Base-by-base conservation (phyloP, 164 flowering plant species). In the Umbilicus rupestris region DNA sequence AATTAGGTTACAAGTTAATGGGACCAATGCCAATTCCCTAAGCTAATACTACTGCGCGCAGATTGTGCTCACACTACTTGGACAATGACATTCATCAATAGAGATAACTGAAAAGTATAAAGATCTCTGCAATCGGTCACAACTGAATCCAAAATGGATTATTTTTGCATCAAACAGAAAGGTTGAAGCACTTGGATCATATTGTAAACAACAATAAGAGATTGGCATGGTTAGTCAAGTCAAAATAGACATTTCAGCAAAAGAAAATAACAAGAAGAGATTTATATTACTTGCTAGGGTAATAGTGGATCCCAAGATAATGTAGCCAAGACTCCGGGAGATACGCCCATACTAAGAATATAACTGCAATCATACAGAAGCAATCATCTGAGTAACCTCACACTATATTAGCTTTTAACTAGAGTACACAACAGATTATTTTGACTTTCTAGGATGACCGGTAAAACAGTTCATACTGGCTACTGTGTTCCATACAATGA, bases 341-440 rank as follows among this genome's bases (percentile, higher is more conserved):
- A 73, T 90, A 92, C 50, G 96, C 96, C 98, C 98, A 92, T 62
- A 80, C 72, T 55, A 92, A 70, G 76, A 87, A 89, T 35, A 88
- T 68, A 67, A 75, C 98, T 89, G 87, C 66, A 33, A n/a, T 33
- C 20, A 72, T 12, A 50, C 20, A 63, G 68, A 67, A 49, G 30
- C 14, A n/a, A 62, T 7, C n/a, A 33, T n/a, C 12, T 62, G 19
- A 35, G 10, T 11, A 33, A 62, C n/a, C 26, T 22, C 11, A 17
- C 26, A 7, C n/a, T 19, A 17, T 15, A 62, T 49, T 37, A 39
- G 58, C 11, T 26, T 52, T 24, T 52, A 52, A 8, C 30, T 15
- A 14, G 9, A 52, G 58, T 24, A 19, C 30, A 9, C 58, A 52
- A 3, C 58, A 26, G 30, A 52, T 24, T 3, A 0, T 8, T n/a